Conservation (phyloP, 2,329 filamentous ascomycete genomes). For the Microdochium bolleyi region DNA sequence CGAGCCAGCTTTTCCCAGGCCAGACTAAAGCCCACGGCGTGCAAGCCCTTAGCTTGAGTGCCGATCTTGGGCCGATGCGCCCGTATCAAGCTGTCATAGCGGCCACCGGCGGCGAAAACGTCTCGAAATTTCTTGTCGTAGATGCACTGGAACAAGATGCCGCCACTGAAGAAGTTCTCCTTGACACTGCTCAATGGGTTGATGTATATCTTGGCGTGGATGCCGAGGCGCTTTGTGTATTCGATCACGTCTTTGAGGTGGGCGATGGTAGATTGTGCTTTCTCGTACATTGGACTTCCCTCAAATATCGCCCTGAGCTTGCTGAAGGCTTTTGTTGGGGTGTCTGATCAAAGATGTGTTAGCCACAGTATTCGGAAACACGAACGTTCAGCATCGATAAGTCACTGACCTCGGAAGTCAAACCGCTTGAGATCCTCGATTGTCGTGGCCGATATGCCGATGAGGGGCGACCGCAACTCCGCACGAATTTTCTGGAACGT, state of each 20-base stretch:
- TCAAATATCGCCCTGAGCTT: constrained; percentile 53
- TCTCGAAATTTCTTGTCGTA: constrained; percentile 78
- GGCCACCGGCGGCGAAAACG: constrained; percentile 86
- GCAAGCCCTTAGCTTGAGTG: constrained; percentile 54
- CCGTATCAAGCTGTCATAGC: constrained; percentile 84
- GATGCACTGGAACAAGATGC: constrained; percentile 83
- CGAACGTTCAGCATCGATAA: not conserved
- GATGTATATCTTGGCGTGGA: constrained; percentile 74
- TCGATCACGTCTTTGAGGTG: constrained; percentile 73
- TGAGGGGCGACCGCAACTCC: constrained; percentile 71
- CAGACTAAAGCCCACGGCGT: constrained; percentile 88
- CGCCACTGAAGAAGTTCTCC: constrained; percentile 81
- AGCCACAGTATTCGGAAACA: not conserved
- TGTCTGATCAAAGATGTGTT: constrained; percentile 28
- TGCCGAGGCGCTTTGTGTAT: constrained; percentile 67
- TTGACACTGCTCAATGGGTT: constrained; percentile 82
- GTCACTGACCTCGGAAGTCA: constrained; percentile 67
- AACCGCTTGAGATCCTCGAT: constrained; percentile 86
- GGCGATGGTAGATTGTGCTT: constrained; percentile 66
- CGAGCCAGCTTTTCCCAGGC: constrained; percentile 77
- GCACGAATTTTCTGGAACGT: constrained; percentile 78
- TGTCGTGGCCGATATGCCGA: constrained; percentile 81
- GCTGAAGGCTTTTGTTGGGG: constrained; percentile 47
- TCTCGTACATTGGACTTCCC: constrained; percentile 60
- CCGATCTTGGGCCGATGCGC: constrained; percentile 69